phyloP scores from a whole-genome alignment of 78 protist species.

The Tieghemostelium lacteum region DNA sequence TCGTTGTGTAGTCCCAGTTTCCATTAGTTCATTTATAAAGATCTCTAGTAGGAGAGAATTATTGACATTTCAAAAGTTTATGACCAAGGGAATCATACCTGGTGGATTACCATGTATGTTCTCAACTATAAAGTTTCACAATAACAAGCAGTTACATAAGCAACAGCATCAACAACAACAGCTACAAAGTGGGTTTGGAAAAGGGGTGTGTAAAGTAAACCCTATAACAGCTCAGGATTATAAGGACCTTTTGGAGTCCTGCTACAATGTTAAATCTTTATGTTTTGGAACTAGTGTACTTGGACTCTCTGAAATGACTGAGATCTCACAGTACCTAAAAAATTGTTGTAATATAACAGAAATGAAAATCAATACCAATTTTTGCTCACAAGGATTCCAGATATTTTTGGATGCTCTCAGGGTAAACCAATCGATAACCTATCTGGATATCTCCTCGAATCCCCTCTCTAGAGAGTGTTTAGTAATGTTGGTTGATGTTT shows the following conservation, averaged over 20 bases:
- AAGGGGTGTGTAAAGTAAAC: neutral
- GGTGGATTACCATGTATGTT: conserved; percentile 44
- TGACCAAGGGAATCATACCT: conserved; percentile 45
- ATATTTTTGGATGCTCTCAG: conserved; percentile 35
- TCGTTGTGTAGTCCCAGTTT: conserved; percentile 31
- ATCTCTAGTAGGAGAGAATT: conserved; percentile 29
- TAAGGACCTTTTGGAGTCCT: conserved; percentile 1
- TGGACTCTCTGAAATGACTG: conserved; percentile 11
- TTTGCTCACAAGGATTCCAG: neutral
- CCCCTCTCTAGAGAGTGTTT: neutral
- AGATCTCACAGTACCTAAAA: conserved; percentile 11
- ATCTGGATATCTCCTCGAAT: conserved; percentile 35
- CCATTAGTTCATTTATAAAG: conserved; percentile 15
- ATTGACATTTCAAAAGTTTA: conserved; percentile 9
- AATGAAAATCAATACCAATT: conserved; percentile 4
- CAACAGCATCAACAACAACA: neutral
- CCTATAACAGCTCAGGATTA: conserved; percentile 1
- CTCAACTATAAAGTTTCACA: conserved; percentile 32
- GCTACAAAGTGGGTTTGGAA: neutral
- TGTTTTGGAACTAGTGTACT: conserved; percentile 31
- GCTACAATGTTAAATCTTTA: neutral
- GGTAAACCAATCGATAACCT: conserved; percentile 16
- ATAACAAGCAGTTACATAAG: no score
- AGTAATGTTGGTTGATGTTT: neutral
- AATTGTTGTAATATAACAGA: conserved; percentile 14